Evolutionary conservation across 176 grass and related monocot species (phyloP).

Genomic region (Musa acuminata): DNA sequence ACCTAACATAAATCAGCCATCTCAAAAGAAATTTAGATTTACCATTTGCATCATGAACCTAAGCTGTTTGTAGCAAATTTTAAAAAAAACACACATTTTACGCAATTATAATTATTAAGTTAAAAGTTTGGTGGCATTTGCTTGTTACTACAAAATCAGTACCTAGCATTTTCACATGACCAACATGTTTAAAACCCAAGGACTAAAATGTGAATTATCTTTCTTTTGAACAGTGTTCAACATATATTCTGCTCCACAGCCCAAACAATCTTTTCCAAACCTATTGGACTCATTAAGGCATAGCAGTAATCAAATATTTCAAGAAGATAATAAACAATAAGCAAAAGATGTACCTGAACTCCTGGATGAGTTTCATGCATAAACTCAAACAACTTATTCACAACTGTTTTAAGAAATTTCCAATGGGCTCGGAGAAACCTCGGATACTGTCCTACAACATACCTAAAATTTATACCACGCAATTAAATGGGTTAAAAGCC

Average conservation of each 20-base stretch:
- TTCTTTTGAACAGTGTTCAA: no score
- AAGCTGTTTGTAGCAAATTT: slow-evolving; percentile 11
- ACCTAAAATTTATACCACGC: slow-evolving; percentile 41
- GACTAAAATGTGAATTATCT: no score
- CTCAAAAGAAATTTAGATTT: not conserved
- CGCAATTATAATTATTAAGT: no score
- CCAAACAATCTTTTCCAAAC: no score
- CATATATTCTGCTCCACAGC: no score
- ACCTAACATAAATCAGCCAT: not conserved
- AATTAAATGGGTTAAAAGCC: slow-evolving; percentile 12
- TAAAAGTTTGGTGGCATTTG: no score
- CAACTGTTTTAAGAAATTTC: slow-evolving; percentile 98
- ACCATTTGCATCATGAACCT: not conserved
- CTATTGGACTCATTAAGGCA: not conserved
- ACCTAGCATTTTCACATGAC: no score
- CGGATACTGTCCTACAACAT: slow-evolving; percentile 97
- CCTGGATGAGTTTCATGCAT: slow-evolving; percentile 99
- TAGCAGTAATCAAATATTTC: not conserved
- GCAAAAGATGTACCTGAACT: slow-evolving; percentile 67
- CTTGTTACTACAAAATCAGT: no score
- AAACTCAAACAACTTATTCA: slow-evolving; percentile 99
- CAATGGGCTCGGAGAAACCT: slow-evolving; percentile 98
- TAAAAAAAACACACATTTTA: not conserved
- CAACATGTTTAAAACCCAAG: no score
- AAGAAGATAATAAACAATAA: not conserved